Conservation (phyloP, 352 stramenopile species). For the Saprolegnia diclina region DNA sequence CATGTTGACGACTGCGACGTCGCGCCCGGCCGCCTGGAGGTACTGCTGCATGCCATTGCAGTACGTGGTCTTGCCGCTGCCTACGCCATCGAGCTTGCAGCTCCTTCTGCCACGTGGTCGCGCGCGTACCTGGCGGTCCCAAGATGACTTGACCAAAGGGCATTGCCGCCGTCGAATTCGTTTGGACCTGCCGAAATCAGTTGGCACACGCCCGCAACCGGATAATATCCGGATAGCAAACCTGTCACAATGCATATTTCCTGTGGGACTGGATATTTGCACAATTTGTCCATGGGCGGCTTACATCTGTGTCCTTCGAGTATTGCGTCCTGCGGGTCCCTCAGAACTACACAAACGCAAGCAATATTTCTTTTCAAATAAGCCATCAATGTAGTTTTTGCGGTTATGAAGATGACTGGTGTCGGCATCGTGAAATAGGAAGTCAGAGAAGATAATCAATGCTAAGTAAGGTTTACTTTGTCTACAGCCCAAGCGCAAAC, state of each 20-base stretch:
- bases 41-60: constrained; percentile 97
- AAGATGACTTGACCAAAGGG: constrained; percentile 26
- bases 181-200: background rate
- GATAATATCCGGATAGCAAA: background rate
- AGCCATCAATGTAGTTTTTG: background rate
- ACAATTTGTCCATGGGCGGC: background rate
- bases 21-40: constrained; percentile 52
- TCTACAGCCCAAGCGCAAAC: too few relatives aligned
- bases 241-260: background rate
- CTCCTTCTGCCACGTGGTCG: background rate
- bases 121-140: constrained; percentile 13
- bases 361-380: too few relatives aligned
- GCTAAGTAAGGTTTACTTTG: too few relatives aligned
- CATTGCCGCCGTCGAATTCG: background rate
- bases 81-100: constrained; percentile 18
- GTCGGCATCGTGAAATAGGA: too few relatives aligned
- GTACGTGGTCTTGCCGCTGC: constrained; percentile 97
- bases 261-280: background rate
- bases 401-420: too few relatives aligned
- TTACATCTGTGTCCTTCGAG: too few relatives aligned
- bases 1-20: constrained; percentile 94
- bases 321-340: too few relatives aligned
- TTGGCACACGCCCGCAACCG: background rate
- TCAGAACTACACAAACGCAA: too few relatives aligned
- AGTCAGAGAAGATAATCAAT: too few relatives aligned